Evolutionary conservation across 2,329 filamentous ascomycete species (phyloP).

Genomic region (Colletotrichum coccodes): DNA sequence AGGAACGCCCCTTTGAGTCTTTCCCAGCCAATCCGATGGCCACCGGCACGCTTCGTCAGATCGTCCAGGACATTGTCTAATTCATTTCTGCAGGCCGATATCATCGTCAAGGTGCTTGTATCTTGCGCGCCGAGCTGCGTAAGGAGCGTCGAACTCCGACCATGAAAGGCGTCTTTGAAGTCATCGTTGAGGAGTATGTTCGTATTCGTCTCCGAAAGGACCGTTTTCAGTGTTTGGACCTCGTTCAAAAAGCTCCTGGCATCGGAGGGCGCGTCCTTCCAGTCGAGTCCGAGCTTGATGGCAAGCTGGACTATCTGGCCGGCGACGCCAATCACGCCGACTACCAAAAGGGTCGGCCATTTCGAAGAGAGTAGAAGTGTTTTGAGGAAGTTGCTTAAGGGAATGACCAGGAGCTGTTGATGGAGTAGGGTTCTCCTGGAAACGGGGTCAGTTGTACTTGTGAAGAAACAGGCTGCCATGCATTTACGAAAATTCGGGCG

Average conservation of each 20-base stretch:
- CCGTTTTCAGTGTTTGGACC: conserved; percentile 19
- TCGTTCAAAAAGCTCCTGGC: conserved; percentile 20
- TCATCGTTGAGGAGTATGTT: conserved; percentile 34
- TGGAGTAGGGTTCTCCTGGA: too few species aligned
- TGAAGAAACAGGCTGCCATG: too few species aligned
- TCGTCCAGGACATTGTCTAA: background rate
- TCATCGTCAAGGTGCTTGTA: background rate
- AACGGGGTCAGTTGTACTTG: too few species aligned
- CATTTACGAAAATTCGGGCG: too few species aligned
- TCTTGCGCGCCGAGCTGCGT: conserved; percentile 2
- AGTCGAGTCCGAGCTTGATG: conserved; percentile 18
- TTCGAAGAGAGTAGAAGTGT: too few species aligned
- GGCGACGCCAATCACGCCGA: conserved; percentile 28
- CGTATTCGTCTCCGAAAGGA: conserved; percentile 21
- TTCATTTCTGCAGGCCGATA: background rate
- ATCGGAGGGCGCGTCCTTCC: conserved; percentile 32
- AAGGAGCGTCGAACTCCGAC: conserved; percentile 34
- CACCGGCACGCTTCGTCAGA: conserved; percentile 5
- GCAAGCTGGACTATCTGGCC: conserved; percentile 11
- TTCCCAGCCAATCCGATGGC: conserved; percentile 32
- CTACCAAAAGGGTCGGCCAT: conserved; percentile 21
- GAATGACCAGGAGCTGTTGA: too few species aligned
- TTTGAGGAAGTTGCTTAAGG: too few species aligned
- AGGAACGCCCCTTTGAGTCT: conserved; percentile 30
- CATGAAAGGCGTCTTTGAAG: conserved; percentile 36